Conservation (phyloP, 441 rosid genomes). For the Corymbia calophylla region DNA sequence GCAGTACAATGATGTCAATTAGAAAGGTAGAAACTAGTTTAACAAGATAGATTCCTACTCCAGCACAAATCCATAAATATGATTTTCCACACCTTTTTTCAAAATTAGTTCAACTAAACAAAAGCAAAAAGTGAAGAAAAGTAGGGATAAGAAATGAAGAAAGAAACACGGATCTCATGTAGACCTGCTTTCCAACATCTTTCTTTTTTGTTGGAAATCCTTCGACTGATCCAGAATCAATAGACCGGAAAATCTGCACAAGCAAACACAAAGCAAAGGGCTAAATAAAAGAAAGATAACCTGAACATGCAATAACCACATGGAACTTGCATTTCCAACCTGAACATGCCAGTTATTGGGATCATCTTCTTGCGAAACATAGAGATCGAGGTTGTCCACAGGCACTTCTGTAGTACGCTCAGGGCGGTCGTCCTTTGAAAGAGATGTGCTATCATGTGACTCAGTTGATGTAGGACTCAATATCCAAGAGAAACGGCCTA, state of each 20-base stretch:
- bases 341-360: conserved; percentile 87
- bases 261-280: background rate
- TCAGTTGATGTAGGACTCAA: conserved; percentile 40
- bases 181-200: conserved; percentile 38
- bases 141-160: background rate
- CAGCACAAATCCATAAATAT: background rate
- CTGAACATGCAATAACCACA: background rate
- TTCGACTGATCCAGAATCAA: conserved; percentile 78
- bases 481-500: conserved; percentile 89
- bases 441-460: background rate
- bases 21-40: background rate
- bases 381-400: conserved; percentile 41
- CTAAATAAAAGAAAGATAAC: background rate
- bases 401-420: conserved; percentile 52
- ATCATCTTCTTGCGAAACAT: conserved; percentile 50
- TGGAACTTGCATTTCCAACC: conserved; percentile 30
- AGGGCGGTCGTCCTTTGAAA: background rate
- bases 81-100: background rate
- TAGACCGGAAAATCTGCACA: conserved; percentile 77
- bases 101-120: background rate
- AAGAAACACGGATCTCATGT: conserved; percentile 2
- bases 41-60: background rate
- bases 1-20: background rate
- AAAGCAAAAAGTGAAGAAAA: background rate
- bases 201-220: conserved; percentile 65